Percentiles rank a stretch among this genome's conserved stretches.
Conservation (phyloP, 495 filamentous ascomycete species). For the Podospora didyma region DNA sequence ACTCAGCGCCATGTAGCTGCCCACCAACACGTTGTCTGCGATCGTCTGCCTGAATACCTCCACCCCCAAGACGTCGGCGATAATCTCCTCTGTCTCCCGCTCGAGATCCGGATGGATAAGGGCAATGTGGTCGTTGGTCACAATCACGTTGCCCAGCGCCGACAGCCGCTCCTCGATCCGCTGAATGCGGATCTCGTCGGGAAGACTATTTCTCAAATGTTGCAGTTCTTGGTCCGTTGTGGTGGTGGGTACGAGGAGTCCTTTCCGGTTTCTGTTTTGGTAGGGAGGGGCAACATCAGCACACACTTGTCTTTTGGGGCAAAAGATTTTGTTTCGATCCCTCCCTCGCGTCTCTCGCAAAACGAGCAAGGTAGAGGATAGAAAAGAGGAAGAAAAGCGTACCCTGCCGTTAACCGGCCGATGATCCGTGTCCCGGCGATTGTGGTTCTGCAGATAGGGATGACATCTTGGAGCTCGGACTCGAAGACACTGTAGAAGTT, state of each 20-base stretch:
- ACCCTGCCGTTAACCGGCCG: slow-evolving; percentile 92
- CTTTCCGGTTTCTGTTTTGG: slow-evolving; percentile 81
- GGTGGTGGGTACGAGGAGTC: slow-evolving; percentile 89
- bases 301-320: too few species aligned
- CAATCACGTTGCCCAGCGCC: slow-evolving; percentile 95
- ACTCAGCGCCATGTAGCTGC: slow-evolving; percentile 90
- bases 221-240: slow-evolving; percentile 98
- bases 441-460: slow-evolving; percentile 95
- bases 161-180: slow-evolving; percentile 96
- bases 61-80: slow-evolving; percentile 93
- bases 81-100: slow-evolving; percentile 91
- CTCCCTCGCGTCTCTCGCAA: slow-evolving; percentile 1
- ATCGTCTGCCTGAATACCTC: slow-evolving; percentile 98
- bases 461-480: slow-evolving; percentile 93
- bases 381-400: slow-evolving; percentile 29
- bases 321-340: too few species aligned
- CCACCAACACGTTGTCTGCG: slow-evolving; percentile 92
- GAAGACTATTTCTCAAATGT: slow-evolving; percentile 89
- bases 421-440: slow-evolving; percentile 96
- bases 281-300: too few species aligned
- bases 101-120: slow-evolving; percentile 96
- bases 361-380: neutral
- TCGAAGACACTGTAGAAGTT: slow-evolving; percentile 99
- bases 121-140: slow-evolving; percentile 92
- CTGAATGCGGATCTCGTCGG: slow-evolving; percentile 83